Percentiles rank a stretch among this genome's conserved stretches.
phyloP scores from a whole-genome alignment of 192 early-diverging fungal genomes.

The Coemansia sp. region DNA sequence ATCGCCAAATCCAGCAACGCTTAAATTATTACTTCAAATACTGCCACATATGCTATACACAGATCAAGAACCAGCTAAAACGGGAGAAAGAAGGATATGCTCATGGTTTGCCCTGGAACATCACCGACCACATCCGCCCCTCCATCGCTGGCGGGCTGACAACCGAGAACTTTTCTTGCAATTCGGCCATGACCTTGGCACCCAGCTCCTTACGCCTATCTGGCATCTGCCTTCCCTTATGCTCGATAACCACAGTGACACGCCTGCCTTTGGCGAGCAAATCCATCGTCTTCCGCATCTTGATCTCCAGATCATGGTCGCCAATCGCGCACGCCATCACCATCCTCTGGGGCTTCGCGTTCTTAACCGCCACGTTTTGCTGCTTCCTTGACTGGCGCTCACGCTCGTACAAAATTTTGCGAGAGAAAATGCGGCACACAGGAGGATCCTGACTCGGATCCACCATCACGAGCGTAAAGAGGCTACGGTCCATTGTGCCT shows the following conservation, averaged over 20 bases:
- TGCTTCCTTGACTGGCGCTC: constrained; percentile 31
- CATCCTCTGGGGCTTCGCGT: constrained; percentile 20
- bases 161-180: constrained; percentile 8
- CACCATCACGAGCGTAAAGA: constrained; percentile 27
- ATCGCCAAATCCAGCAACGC: too few species aligned
- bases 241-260: constrained; percentile 26
- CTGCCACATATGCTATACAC: too few species aligned
- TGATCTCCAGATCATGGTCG: constrained; percentile 31
- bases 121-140: constrained; percentile 19
- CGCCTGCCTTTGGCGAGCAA: constrained; percentile 29
- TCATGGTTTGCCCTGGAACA: constrained; percentile 23
- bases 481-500: constrained; percentile 20
- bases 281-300: constrained; percentile 11
- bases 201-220: constrained; percentile 11
- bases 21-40: too few species aligned
- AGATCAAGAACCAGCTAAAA: too few species aligned
- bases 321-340: constrained; percentile 18
- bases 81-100: too few species aligned
- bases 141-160: constrained; percentile 15
- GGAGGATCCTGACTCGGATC: constrained; percentile 21
- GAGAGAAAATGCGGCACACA: constrained; percentile 37
- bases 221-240: background rate
- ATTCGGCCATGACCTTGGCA: background rate
- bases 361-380: constrained; percentile 1
- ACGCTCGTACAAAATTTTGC: constrained; percentile 38